Conservation (phyloP, 306 rosid genomes). For the Clitoria ternatea region DNA sequence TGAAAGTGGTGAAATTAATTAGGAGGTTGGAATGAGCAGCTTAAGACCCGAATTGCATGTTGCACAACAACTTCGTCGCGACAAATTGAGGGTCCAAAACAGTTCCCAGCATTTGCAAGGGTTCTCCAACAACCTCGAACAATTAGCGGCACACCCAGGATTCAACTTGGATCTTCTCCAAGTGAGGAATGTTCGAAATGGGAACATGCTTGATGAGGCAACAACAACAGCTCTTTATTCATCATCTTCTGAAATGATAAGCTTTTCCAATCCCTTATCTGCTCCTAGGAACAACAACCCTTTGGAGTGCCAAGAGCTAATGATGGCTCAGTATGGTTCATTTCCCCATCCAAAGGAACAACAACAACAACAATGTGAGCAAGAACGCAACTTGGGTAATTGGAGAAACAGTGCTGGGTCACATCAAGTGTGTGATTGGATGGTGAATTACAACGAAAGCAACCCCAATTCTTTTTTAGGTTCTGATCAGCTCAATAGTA, state of each 20-base stretch:
- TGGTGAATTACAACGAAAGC: conserved; percentile 31
- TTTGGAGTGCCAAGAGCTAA: conserved; percentile 15
- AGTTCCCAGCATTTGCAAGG: conserved; percentile 29
- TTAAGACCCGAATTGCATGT: conserved; percentile 77
- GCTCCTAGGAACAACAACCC: conserved; percentile 29
- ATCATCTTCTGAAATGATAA: conserved; percentile 49
- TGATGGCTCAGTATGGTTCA: conserved; percentile 23
- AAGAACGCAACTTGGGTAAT: conserved; percentile 17
- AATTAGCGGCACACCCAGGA: conserved; percentile 28
- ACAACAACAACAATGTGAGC: background rate
- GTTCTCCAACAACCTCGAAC: conserved; percentile 35
- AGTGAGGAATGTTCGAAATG: conserved; percentile 42
- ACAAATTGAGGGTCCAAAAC: conserved; percentile 60
- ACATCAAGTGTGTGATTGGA: conserved; percentile 45
- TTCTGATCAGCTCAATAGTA: conserved; percentile 25
- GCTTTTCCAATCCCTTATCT: conserved; percentile 30
- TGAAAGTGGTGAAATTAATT: background rate
- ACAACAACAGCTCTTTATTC: conserved; percentile 24
- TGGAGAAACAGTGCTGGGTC: conserved; percentile 30
- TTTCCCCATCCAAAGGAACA: conserved; percentile 7
- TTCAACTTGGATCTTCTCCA: conserved; percentile 43
- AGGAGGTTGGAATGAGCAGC: conserved; percentile 54
- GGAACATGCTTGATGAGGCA: conserved; percentile 33
- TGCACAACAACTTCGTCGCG: conserved; percentile 87
- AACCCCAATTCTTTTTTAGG: conserved; percentile 23